Base-by-base conservation (phyloP, 225 moss, liverwort and hornwort species). In the Neckera pumila region DNA sequence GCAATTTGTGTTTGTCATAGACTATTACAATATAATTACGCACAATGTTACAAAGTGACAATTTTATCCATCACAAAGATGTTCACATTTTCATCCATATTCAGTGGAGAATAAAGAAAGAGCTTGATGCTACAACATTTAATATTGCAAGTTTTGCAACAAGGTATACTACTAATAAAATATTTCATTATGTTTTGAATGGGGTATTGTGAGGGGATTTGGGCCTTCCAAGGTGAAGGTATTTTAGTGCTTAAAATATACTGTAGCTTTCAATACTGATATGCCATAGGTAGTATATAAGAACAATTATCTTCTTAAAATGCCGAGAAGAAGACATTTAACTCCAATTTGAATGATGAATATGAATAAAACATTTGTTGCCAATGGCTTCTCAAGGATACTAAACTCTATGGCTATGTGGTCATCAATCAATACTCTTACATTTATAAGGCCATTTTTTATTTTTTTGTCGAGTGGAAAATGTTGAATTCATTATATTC, bases 331-430 rank as follows among this genome's bases (percentile, higher is more conserved):
- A 42, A 15, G 7, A 13, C 7, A 1, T 5, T 21, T 8, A 75
- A 20, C 11, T 51, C 8, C 3, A 12, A 20, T 76, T 3, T 21
- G 10, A 33, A 75, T 49, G 20, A 75, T 12, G 0, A 0, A 0
- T 3, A 76, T 76, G 13, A 21, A 34, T 34, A 8, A 76, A 49
- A 2, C 3, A 0, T 22, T 1, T 51, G 1, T 34, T 34, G 5
- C 4, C 3, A 3, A 53, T 53, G 51, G 4, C 9, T 34, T 76
- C 7, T 33, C 33, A 51, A 21, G 13, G 33, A 7, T 22, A 8
- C 13, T 22, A 81, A 21, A 31, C 2, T 61, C 10, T 30, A 43
- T 22, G 33, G 21, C 9, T 31, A 82, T 7, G 36, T 49, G 2
- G 10, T 47, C 47, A 81, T 76, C 1, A 2, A 2, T 7, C 16